Evolutionary conservation across 805 yeast genomes (phyloP).

Genomic region (Cyberlindnera nakhonratchasimensis): DNA sequence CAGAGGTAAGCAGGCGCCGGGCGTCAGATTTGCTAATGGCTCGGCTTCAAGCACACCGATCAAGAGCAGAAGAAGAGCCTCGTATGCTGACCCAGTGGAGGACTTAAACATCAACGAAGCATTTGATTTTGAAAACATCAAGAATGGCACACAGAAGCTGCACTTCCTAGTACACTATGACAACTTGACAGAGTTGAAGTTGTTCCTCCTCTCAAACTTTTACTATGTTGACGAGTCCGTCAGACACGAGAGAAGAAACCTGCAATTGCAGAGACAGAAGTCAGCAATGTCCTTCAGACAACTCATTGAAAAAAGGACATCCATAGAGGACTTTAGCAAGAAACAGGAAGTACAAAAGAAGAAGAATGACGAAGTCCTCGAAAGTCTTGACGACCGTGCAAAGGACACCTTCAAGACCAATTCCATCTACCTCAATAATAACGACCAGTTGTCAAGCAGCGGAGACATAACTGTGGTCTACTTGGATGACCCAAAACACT

Average conservation of each 20-base stretch:
- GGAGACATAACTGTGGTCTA: conserved; percentile 10
- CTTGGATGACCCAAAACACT: conserved; percentile 36
- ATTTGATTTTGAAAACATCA: conserved; percentile 36
- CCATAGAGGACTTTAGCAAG: conserved; percentile 4
- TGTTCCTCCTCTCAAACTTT: conserved; percentile 43
- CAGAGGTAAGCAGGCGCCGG: conserved; percentile 24
- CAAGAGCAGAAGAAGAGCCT: conserved; percentile 13
- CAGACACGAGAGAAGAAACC: conserved; percentile 17
- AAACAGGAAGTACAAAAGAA: background rate
- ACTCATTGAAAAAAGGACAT: conserved; percentile 11
- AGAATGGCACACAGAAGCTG: conserved; percentile 35
- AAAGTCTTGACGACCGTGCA: conserved; percentile 1
- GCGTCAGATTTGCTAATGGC: background rate
- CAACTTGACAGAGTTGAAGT: conserved; percentile 50
- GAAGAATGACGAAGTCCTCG: conserved; percentile 1
- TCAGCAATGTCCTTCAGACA: conserved; percentile 26
- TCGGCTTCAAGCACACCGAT: conserved; percentile 2
- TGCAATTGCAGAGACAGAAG: conserved; percentile 21
- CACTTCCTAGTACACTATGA: conserved; percentile 58
- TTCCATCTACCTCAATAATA: conserved; percentile 24
- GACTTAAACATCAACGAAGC: conserved; percentile 22
- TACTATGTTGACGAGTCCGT: conserved; percentile 23
- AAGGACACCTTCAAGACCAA: conserved; percentile 18
- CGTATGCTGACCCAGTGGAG: conserved; percentile 17
- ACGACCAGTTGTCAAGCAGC: conserved; percentile 15